Evolutionary conservation across 441 rosid genomes (phyloP).

Genomic region (Jatropha podagrica): DNA sequence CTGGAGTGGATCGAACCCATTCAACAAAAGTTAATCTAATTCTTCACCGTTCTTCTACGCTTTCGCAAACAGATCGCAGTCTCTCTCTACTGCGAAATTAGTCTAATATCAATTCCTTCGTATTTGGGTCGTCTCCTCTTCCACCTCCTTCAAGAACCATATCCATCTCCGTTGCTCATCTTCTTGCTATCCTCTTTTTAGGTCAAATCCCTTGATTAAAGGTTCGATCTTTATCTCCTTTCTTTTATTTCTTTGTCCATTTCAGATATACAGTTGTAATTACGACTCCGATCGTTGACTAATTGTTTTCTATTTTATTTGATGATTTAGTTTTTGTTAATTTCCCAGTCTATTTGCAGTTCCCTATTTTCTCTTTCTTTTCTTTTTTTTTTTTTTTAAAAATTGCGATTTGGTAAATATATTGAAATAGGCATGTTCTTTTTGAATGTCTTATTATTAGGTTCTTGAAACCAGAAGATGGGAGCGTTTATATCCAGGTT

Average conservation of each 20-base stretch:
- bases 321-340: not conserved
- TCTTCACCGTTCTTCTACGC: not conserved
- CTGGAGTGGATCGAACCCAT: not conserved
- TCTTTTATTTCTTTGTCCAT: not conserved
- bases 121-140: not conserved
- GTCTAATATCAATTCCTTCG: not conserved
- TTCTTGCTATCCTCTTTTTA: not conserved
- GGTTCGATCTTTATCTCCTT: constrained; percentile 13
- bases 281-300: not conserved
- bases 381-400: not conserved
- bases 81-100: not conserved
- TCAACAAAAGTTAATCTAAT: not conserved
- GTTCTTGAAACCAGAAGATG: constrained; percentile 42
- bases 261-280: not conserved
- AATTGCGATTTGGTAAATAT: not conserved
- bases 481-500: constrained; percentile 81
- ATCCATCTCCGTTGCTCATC: not conserved
- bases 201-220: constrained; percentile 1
- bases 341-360: not conserved
- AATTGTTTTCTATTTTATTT: not conserved
- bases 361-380: not conserved
- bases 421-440: constrained; percentile 7
- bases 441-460: not conserved
- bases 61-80: not conserved
- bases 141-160: not conserved